Evolutionary conservation across 2,329 filamentous ascomycete species (phyloP), one percentile per base, ranked within the genome.

Genomic region (Microcyclosporella mali): DNA sequence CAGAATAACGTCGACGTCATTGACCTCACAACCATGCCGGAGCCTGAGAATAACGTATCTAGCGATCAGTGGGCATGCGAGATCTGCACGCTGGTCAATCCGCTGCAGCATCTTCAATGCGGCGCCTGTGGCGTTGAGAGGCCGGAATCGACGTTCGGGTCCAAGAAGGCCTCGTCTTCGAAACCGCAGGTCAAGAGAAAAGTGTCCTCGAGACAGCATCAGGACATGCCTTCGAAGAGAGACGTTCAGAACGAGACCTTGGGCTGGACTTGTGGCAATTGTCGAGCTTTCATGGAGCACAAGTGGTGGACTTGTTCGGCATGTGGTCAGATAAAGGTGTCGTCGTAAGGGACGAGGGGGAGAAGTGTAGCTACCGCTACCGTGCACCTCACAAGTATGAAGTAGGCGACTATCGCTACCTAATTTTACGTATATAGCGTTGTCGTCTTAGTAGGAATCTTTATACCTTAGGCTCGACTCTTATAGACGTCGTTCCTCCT

Each of bases 291-390:
- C 46, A 82, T 81, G 77, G 79, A 82, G 58, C 71, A 69, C 15
- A 65, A 77, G 52, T 82, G 78, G 77, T 82, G 78, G 78, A 81
- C 77, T 3, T 82, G 79, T 52, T 72, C 73, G 11, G 66, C 66
- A 9, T 82, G 79, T 58, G 78, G 78, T 37, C 66, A 61, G 7
- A 77, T 82, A 75, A 82, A 81, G 58, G 54, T 61, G 28, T 61
- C 60, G 31, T 76, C 73, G n/a, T 74, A 50, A 63, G 25, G 21
- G 21, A 25, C 21, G n/a, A n/a, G n/a, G n/a, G n/a, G n/a, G n/a
- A n/a, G n/a, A n/a, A n/a, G n/a, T n/a, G n/a, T n/a, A n/a, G n/a
- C n/a, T n/a, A n/a, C n/a, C n/a, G n/a, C n/a, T n/a, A n/a, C n/a
- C n/a, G n/a, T n/a, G n/a, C n/a, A n/a, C n/a, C n/a, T n/a, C n/a